phyloP scores from a whole-genome alignment of 106 monocot genomes.

The Dioscorea alata region DNA sequence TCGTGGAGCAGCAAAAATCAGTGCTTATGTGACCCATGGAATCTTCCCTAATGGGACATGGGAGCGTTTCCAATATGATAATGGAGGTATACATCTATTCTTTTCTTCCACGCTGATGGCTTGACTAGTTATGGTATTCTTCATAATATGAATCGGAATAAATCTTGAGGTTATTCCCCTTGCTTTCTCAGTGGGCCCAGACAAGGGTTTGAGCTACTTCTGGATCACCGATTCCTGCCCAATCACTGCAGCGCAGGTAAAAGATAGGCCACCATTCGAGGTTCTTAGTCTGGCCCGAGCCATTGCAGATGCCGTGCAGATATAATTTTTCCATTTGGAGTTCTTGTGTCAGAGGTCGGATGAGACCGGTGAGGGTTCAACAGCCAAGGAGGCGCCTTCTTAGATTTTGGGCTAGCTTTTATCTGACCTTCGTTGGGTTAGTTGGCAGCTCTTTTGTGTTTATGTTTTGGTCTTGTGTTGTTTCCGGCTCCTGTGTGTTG shows the following conservation, averaged over 20 bases:
- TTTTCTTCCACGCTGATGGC: too few species aligned
- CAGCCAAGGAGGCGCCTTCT: too few species aligned
- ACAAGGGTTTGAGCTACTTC: constrained; percentile 72
- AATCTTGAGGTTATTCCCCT: neutral
- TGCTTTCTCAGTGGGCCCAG: constrained; percentile 51
- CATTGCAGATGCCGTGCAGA: constrained; percentile 79
- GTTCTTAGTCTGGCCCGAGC: constrained; percentile 80
- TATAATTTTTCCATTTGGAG: too few species aligned
- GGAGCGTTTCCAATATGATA: constrained; percentile 65
- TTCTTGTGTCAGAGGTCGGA: too few species aligned
- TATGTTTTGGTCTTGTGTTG: too few species aligned
- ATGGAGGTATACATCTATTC: constrained; percentile 59
- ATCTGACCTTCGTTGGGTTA: too few species aligned
- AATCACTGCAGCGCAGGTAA: constrained; percentile 62
- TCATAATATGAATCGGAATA: too few species aligned
- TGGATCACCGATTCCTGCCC: constrained; percentile 99
- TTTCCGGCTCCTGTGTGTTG: too few species aligned
- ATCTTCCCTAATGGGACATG: constrained; percentile 82
- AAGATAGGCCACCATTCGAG: constrained; percentile 67
- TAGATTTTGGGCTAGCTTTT: too few species aligned
- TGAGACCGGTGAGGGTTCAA: too few species aligned
- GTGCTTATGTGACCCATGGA: constrained; percentile 93
- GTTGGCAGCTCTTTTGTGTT: too few species aligned
- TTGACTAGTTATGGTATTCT: too few species aligned
- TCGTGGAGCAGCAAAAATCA: constrained; percentile 84